Conservation (phyloP, 2,329 filamentous ascomycete species). For the Talaromyces piceae region DNA sequence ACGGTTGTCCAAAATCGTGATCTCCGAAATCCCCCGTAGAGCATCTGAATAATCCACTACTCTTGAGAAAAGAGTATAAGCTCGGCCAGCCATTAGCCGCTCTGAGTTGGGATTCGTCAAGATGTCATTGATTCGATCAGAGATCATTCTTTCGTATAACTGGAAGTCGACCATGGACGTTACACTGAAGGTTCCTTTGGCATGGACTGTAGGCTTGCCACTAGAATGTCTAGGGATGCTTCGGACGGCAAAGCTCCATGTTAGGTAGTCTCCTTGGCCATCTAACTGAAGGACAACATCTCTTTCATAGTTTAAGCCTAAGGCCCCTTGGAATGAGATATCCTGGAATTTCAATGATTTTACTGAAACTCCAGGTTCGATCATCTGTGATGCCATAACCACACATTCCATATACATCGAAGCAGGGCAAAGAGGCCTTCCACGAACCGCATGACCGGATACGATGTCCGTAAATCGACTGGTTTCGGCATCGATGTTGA, state of each 20-base stretch:
- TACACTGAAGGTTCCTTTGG: constrained; percentile 7
- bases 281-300: constrained; percentile 6
- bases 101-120: constrained; percentile 6
- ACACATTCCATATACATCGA: constrained; percentile 11
- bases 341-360: constrained; percentile 7
- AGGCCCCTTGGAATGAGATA: constrained; percentile 7
- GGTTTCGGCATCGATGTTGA: constrained; percentile 5
- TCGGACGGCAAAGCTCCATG: constrained; percentile 8
- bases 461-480: constrained; percentile 8
- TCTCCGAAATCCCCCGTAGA: constrained; percentile 7
- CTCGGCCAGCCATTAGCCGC: constrained; percentile 7
- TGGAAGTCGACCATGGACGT: constrained; percentile 4
- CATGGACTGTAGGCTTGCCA: constrained; percentile 3
- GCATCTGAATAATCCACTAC: constrained; percentile 6
- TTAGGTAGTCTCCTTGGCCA: constrained; percentile 7
- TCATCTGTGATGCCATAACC: constrained; percentile 9
- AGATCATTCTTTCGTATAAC: constrained; percentile 8
- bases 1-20: constrained; percentile 4
- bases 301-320: constrained; percentile 6
- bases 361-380: constrained; percentile 5
- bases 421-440: constrained; percentile 6
- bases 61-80: constrained; percentile 8
- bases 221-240: constrained; percentile 1
- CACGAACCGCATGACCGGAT: constrained; percentile 8
- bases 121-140: constrained; percentile 8